Base-by-base conservation (phyloP, 495 filamentous ascomycete species). In the Penicillium ucsense region DNA sequence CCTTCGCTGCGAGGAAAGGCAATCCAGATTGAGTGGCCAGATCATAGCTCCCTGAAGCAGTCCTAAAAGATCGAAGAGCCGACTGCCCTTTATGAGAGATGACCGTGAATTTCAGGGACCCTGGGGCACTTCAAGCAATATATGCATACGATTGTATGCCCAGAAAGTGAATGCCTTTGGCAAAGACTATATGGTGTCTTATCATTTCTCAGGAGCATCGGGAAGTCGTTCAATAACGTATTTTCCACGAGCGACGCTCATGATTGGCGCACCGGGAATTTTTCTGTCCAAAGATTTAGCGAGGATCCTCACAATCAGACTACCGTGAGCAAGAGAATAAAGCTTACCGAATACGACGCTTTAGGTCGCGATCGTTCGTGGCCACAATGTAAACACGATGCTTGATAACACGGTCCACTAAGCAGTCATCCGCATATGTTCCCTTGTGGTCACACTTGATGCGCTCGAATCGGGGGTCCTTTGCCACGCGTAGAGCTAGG, bases 211-310 rank as follows among this genome's bases (percentile, higher is more conserved):
- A 31, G 61, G 52, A 46, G 87, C 86, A 61, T 90, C 86, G 1
- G 89, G 91, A 34, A 97, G 68, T 52, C 89, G 77, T 71, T 97
- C 91, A 59, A 98, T 90, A 29, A 87, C 83, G 67, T 95, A 96
- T 66, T 94, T 95, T 11, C 82, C 87, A 52, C 82, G 76, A 11
- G 82, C 82, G 27, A 90, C 86, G 57, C 76, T 81, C 74, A 85
- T 75, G 36, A 84, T 81, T 27, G 73, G 73, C 4, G 75, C 66
- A 60, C 70, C 63, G 11, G 68, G 68, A 28, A 67, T 66, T 48
- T 71, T 71, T 20, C 52, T 62, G 30, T 6, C 6, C 9, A 29
- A 29, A 9, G 6, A 5, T 32, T 44, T 6, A 48, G 12, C 8
- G 20, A 32, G 8, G 4, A 31, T 20, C 41, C 27, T 31, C 12